These are phyloP conservation scores for Heliophila coronopifolia DNA, from an alignment of 441 rosid genomes.

Conservation along the genomic window DNA sequence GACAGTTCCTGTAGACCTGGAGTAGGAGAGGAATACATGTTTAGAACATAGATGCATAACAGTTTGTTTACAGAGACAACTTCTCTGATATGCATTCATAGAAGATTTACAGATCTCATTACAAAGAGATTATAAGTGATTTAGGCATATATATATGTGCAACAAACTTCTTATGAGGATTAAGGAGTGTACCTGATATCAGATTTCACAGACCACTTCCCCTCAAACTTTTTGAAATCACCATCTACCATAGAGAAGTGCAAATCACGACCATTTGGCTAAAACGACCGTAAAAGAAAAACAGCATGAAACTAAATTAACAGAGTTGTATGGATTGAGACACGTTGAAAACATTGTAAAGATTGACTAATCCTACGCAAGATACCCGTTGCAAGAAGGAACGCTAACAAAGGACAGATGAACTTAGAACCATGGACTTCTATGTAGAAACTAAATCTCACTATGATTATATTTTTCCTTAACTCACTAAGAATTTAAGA, in stretches of 20 bases:
- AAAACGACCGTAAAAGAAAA: conserved; percentile 13
- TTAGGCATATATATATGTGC: not conserved
- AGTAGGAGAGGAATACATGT: not conserved
- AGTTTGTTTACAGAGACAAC: not conserved
- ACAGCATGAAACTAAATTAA: not conserved
- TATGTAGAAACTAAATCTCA: not conserved
- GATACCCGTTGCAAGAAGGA: not conserved
- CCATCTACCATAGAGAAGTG: conserved; percentile 96
- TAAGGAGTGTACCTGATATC: conserved; percentile 51
- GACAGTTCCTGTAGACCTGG: conserved; percentile 51
- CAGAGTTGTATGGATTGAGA: not conserved
- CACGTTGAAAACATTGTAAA: not conserved
- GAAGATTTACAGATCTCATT: not conserved
- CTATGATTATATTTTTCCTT: not conserved
- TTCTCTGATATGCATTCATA: conserved; percentile 5
- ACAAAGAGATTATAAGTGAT: not conserved
- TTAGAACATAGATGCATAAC: conserved; percentile 2
- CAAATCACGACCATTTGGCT: conserved; percentile 68
- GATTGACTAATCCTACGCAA: not conserved
- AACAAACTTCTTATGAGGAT: conserved; percentile 9
- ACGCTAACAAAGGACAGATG: not conserved
- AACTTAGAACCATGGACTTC: not conserved
- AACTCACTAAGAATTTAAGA: not conserved
- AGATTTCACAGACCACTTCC: conserved; percentile 79
- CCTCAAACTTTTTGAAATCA: conserved; percentile 95